These are phyloP conservation scores for Agaricus subrufescens DNA, from an alignment of 768 basidiomycete species.

Conservation along the genomic window DNA sequence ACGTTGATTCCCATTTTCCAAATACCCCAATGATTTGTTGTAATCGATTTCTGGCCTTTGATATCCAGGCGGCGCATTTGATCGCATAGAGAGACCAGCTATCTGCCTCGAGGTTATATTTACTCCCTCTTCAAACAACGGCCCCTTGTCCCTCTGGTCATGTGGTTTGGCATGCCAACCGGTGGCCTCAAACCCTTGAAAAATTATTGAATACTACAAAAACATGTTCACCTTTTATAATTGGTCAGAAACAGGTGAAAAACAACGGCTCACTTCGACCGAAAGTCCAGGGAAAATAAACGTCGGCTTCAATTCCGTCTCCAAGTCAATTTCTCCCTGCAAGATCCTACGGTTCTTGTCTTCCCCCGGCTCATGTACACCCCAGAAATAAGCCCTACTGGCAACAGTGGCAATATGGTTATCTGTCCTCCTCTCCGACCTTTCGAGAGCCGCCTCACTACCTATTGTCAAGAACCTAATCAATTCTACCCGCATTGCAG, in stretches of 20 bases:
- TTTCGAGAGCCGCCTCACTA: conserved; percentile 37
- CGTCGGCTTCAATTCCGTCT: conserved; percentile 4
- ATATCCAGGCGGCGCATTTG: conserved; percentile 10
- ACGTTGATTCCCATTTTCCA: conserved; percentile 9
- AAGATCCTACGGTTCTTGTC: not conserved
- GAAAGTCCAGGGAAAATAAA: conserved; percentile 7
- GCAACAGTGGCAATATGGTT: conserved; percentile 39
- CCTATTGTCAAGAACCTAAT: conserved; percentile 46
- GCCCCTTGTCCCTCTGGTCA: not conserved
- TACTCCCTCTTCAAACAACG: not conserved
- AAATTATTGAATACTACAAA: not conserved
- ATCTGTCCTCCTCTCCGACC: conserved; percentile 33
- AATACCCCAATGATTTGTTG: conserved; percentile 3
- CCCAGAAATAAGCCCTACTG: conserved; percentile 48
- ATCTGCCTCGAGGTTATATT: conserved; percentile 7
- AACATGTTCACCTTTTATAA: not conserved
- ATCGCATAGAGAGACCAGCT: not conserved
- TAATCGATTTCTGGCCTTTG: conserved; percentile 5
- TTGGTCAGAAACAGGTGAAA: not conserved
- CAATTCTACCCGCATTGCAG: conserved; percentile 36
- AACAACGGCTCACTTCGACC: conserved; percentile 1
- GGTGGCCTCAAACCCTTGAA: conserved; percentile 2
- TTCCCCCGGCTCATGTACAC: not conserved
- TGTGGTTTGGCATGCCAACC: conserved; percentile 3
- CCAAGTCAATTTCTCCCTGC: conserved; percentile 7